Conservation (phyloP, 2,329 filamentous ascomycete genomes). For the Neofusicoccum ribis region DNA sequence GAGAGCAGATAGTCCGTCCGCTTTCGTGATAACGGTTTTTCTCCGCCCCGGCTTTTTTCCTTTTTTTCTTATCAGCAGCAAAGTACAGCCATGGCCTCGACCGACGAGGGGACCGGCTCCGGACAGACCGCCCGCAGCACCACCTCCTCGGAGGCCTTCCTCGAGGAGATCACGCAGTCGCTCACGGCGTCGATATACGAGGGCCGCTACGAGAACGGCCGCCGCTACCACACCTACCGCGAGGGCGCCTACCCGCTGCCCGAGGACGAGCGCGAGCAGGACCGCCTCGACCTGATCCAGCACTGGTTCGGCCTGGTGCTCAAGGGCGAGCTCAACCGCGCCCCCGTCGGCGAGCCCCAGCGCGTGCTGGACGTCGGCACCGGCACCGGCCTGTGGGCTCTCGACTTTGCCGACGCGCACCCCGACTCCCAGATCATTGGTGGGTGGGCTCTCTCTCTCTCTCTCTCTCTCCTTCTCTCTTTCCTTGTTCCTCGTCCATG, state of each 20-base stretch:
- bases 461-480: not conserved
- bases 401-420: conserved; percentile 33
- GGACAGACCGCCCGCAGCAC: conserved; percentile 23
- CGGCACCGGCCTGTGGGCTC: conserved; percentile 26
- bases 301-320: conserved; percentile 40
- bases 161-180: conserved; percentile 26
- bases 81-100: not conserved
- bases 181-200: conserved; percentile 38
- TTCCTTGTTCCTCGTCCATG: not conserved
- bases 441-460: not conserved
- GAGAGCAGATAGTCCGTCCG: not conserved
- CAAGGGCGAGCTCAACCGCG: conserved; percentile 37
- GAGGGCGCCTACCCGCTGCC: conserved; percentile 38
- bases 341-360: conserved; percentile 26
- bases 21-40: too few species aligned
- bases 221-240: conserved; percentile 39
- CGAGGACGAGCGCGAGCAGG: conserved; percentile 41
- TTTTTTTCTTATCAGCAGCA: not conserved
- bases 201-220: conserved; percentile 39
- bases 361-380: conserved; percentile 36
- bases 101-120: not conserved
- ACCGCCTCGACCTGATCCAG: conserved; percentile 39
- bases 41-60: not conserved
- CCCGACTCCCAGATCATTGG: conserved; percentile 34
- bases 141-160: conserved; percentile 26